phyloP scores from a whole-genome alignment of 2,329 filamentous ascomycete species.

The Fusarium sp. region DNA sequence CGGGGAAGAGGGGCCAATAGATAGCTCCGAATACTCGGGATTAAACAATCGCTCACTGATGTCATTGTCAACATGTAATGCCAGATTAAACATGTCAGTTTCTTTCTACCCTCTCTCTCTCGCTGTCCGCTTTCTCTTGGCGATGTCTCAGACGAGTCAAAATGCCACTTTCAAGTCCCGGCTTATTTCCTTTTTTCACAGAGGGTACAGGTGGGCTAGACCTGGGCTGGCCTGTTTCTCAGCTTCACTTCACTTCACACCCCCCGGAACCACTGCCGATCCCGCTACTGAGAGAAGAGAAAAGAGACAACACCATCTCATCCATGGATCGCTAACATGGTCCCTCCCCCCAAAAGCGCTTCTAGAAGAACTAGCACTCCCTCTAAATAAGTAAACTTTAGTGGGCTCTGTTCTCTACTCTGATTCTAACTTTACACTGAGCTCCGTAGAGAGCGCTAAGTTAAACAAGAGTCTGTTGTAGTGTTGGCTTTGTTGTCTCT shows the following conservation, averaged over 20 bases:
- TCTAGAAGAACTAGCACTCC: slow-evolving; percentile 14
- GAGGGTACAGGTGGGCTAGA: not conserved
- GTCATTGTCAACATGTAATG: not conserved
- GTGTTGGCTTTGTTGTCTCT: slow-evolving; percentile 31
- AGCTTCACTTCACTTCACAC: not conserved
- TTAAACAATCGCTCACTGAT: slow-evolving; percentile 16
- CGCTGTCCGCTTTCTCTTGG: not conserved
- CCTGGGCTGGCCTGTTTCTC: not conserved
- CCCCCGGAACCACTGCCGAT: not conserved
- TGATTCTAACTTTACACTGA: not conserved
- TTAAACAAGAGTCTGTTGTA: not conserved
- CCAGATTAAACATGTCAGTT: not conserved
- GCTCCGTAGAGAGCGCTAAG: not conserved
- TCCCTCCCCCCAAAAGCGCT: not conserved
- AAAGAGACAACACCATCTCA: slow-evolving; percentile 32
- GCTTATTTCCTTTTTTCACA: not conserved
- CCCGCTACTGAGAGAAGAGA: slow-evolving; percentile 27
- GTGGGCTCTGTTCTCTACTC: not conserved
- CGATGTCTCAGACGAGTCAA: not conserved
- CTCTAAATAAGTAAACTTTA: not conserved
- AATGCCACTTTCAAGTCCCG: not conserved
- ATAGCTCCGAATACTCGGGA: slow-evolving; percentile 19
- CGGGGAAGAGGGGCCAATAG: slow-evolving; percentile 27
- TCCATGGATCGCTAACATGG: not conserved
- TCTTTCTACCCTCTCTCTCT: not conserved